Percentiles rank a stretch among this genome's conserved stretches.
Conservation (phyloP, 345 rosid genomes). For the Excoecaria cochinchinensis region DNA sequence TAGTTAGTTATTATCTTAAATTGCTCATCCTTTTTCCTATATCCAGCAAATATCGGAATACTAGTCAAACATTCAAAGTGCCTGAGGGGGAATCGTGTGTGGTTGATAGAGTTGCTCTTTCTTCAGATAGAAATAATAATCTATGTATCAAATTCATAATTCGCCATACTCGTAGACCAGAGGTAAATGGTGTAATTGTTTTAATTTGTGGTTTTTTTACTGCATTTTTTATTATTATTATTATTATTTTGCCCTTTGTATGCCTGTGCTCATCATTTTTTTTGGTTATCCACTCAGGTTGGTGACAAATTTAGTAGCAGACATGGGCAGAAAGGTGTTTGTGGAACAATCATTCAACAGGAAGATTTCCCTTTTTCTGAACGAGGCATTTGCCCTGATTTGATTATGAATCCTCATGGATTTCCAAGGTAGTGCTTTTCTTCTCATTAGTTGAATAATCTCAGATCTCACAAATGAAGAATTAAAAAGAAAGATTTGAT, state of each 20-base stretch:
- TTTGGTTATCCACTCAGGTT: constrained; percentile 40
- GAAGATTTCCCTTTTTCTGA: constrained; percentile 98
- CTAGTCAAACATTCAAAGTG: constrained; percentile 54
- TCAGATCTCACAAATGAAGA: background rate
- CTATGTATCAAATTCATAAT: constrained; percentile 60
- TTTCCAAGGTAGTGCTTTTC: constrained; percentile 69
- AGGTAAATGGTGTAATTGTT: constrained; percentile 40
- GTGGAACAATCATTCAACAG: constrained; percentile 89
- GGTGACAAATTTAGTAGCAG: constrained; percentile 99
- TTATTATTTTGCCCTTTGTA: background rate
- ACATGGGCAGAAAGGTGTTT: constrained; percentile 98
- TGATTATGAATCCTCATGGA: constrained; percentile 98
- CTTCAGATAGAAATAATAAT: constrained; percentile 46
- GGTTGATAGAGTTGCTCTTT: constrained; percentile 83
- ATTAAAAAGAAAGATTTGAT: background rate
- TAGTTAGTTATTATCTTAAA: background rate
- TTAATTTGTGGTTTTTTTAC: background rate
- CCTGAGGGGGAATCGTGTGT: constrained; percentile 81
- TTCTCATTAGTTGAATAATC: background rate
- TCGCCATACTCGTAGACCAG: constrained; percentile 96
- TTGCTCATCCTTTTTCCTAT: constrained; percentile 17
- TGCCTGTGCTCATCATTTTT: background rate
- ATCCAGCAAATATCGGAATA: constrained; percentile 62
- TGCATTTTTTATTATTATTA: no score
- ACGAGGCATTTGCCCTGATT: constrained; percentile 94